phyloP scores from a whole-genome alignment of 306 rosid species.

The Cucumis sativus region DNA sequence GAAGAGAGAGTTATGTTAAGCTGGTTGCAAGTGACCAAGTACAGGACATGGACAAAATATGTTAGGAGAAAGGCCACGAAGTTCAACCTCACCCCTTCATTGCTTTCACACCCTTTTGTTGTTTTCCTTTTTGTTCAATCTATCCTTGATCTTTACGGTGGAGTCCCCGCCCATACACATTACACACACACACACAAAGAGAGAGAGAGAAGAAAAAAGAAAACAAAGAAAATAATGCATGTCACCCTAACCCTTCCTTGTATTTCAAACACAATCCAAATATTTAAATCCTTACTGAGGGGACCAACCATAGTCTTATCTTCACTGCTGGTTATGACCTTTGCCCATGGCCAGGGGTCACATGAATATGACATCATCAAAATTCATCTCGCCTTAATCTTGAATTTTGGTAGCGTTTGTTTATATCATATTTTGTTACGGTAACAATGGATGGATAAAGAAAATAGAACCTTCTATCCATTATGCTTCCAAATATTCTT shows the following conservation, averaged over 20 bases:
- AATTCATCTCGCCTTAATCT: background rate
- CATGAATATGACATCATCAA: background rate
- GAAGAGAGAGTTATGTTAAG: background rate
- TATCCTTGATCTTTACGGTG: background rate
- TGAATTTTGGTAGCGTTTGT: background rate
- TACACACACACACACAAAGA: too few relatives aligned
- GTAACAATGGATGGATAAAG: background rate
- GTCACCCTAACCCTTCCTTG: background rate
- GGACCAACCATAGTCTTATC: conserved; percentile 7
- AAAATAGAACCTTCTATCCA: background rate
- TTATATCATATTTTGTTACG: background rate
- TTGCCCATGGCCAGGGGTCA: conserved; percentile 1
- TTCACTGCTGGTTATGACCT: background rate
- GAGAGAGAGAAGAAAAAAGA: background rate
- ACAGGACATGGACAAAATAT: conserved; percentile 25
- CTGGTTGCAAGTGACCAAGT: background rate
- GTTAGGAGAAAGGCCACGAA: conserved; percentile 16
- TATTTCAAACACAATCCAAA: conserved; percentile 3
- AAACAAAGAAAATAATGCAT: background rate
- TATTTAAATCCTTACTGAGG: background rate
- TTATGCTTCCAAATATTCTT: background rate
- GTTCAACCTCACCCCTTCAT: background rate
- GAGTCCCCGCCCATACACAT: background rate
- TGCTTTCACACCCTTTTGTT: conserved; percentile 2
- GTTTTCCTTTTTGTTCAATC: background rate